A percentile compares a stretch with the other conserved stretches of the same genome.
These are phyloP conservation scores for Carallia brachiata DNA, from an alignment of 345 rosid genomes.

Conservation along the genomic window DNA sequence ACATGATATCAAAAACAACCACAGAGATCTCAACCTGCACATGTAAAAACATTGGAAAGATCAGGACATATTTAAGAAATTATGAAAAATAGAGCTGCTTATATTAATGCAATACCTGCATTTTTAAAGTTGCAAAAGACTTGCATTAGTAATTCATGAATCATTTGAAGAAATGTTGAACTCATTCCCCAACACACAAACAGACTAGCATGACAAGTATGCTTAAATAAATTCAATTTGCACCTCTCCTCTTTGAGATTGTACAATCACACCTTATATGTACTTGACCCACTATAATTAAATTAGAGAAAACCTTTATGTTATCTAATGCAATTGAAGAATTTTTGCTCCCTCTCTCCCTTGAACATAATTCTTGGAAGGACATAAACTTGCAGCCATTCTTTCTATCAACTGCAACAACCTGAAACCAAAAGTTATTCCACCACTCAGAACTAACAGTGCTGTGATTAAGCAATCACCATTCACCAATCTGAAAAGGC, in stretches of 20 bases:
- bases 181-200: constrained; percentile 1
- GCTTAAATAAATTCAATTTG: not conserved
- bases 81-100: not conserved
- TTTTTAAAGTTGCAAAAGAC: not conserved
- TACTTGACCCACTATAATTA: not conserved
- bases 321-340: constrained; percentile 46
- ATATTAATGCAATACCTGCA: not conserved
- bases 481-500: not conserved
- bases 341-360: constrained; percentile 83
- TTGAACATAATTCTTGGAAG: constrained; percentile 86
- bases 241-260: not conserved
- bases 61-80: not conserved
- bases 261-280: not conserved
- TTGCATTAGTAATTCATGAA: not conserved
- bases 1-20: constrained; percentile 86
- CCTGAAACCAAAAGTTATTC: constrained; percentile 39
- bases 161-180: not conserved
- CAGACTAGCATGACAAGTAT: not conserved
- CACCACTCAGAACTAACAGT: constrained; percentile 4
- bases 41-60: constrained; percentile 10
- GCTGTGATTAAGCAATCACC: constrained; percentile 2
- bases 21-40: constrained; percentile 83
- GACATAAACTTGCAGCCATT: constrained; percentile 78
- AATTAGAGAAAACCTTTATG: constrained; percentile 54
- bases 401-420: constrained; percentile 80